Base-by-base conservation (phyloP, 2,329 filamentous ascomycete genomes). In the Xylariaceae sp. region DNA sequence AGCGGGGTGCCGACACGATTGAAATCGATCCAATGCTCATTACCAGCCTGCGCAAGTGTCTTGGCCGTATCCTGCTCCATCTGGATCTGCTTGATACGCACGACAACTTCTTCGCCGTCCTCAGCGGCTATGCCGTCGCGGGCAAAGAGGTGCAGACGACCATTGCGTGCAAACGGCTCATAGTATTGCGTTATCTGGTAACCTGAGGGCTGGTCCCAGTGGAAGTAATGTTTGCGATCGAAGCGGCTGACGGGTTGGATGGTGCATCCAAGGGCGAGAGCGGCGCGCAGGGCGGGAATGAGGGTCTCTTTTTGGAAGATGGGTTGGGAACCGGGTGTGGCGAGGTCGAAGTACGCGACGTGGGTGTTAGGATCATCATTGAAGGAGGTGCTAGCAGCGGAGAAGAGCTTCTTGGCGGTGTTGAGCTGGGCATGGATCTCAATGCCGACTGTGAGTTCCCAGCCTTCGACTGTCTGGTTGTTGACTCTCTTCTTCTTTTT, bases 101-200 rank as follows among this genome's bases (percentile, higher is more conserved):
- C 77, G 0, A 72, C 75, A 17, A 95, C 68, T n/a, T 75, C 69
- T 16, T 84, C 74, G 1, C 86, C 86, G 57, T 90, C 85, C 57
- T 87, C 78, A 1, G 80, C 73, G 0, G 85, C 83, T 50, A 95
- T 88, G 1, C 90, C 91, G 61, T 96, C 92, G 47, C 89, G 76
- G 4, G 79, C 69, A 32, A 77, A 79, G 5, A 98, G 73, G 1
- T 74, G 77, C n/a, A 97, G 73, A 32, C 72, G 68, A 2, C 93
- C 93, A 57, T 89, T 75, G 49, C 75, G 80, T 1, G 82, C 82
- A 55, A 85, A 81, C 0, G 82, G 82, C 47, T 82, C 72, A 65
- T 97, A 96, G 70, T 92, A 97, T 63, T 98, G 93, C 2, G 93
- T 98, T 52, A 98, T 95, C 66, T 98, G 93, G 66, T 98, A 98